Evolutionary conservation across 441 rosid species (phyloP).

Genomic region (Biscutella laevigata): DNA sequence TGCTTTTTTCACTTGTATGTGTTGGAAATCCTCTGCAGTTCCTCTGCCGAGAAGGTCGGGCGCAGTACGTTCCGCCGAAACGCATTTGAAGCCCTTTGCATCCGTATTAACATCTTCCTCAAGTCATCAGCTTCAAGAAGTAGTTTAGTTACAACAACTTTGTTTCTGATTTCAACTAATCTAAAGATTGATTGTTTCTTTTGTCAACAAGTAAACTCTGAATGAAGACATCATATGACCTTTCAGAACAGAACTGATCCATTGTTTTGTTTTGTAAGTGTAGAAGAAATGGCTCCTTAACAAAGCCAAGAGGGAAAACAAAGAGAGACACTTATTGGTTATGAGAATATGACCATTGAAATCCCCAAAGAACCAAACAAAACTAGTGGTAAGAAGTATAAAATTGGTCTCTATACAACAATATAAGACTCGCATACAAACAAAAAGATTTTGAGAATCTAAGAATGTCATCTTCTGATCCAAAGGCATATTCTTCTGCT

Average conservation of each 20-base stretch:
- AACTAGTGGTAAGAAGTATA: background rate
- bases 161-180: background rate
- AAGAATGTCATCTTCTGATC: slow-evolving; percentile 11
- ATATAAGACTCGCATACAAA: background rate
- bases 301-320: slow-evolving; percentile 21
- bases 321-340: background rate
- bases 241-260: background rate
- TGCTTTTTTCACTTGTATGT: background rate
- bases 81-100: slow-evolving; percentile 28
- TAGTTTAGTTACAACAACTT: background rate
- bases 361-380: slow-evolving; percentile 21
- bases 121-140: slow-evolving; percentile 1
- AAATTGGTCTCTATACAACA: background rate
- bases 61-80: slow-evolving; percentile 65
- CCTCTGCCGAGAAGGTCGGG: slow-evolving; percentile 64
- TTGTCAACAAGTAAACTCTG: too few relatives aligned
- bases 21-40: slow-evolving; percentile 32
- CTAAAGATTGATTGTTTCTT: background rate
- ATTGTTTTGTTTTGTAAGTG: background rate
- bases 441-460: background rate
- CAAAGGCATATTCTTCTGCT: slow-evolving; percentile 15
- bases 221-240: too few relatives aligned
- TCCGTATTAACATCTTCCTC: slow-evolving; percentile 10
- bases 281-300: slow-evolving; percentile 9
- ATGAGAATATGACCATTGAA: slow-evolving; percentile 23